Base-by-base conservation (phyloP, 495 filamentous ascomycete genomes). In the Hypoxylon cercidicola region DNA sequence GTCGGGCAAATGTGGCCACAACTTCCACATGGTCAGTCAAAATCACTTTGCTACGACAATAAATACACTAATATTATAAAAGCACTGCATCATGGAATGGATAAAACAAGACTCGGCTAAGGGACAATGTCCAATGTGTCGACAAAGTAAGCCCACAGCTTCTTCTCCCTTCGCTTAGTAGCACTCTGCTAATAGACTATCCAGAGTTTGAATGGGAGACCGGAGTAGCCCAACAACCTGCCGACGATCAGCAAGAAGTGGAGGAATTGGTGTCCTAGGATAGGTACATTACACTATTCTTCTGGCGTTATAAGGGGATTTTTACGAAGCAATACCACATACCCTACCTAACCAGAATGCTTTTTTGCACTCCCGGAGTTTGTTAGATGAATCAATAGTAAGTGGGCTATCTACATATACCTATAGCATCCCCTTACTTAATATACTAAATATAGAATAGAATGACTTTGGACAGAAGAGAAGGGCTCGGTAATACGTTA, bases 81-180 rank as follows among this genome's bases (percentile, higher is more conserved):
- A 97, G 93, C 95, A 99, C 76, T 99, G 95, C 71, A 91, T 98
- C 55, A 84, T 90, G 74, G 92, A 93, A 44, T 99, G 95, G 95
- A 91, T 99, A 59, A 88, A 95, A 68, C 93, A 96, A 71, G 95
- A 97, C 53, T 88, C 90, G 13, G 92, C 93, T 8, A 94, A 96
- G 71, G 95, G 93, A 13, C 87, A 96, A 44, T 99, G 95, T 76
- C 95, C 95, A 13, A 98, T 99, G 96, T 99, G 95, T 72, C 85
- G 95, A 50, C 95, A 97, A 76, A 93, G 92, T 95, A 84, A 77
- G 89, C 70, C 34, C 49, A 54, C 12, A 41, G n/a, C 56, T 44
- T 21, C 37, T 16, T 43, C 51, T 16, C 28, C 18, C n/a, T n/a
- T n/a, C n/a, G 4, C 15, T 11, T 4, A 10, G 34, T 35, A 18